Evolutionary conservation across 768 basidiomycete species (phyloP), one percentile per base, ranked within the genome.

Genomic region (Saitozyma podzolica): DNA sequence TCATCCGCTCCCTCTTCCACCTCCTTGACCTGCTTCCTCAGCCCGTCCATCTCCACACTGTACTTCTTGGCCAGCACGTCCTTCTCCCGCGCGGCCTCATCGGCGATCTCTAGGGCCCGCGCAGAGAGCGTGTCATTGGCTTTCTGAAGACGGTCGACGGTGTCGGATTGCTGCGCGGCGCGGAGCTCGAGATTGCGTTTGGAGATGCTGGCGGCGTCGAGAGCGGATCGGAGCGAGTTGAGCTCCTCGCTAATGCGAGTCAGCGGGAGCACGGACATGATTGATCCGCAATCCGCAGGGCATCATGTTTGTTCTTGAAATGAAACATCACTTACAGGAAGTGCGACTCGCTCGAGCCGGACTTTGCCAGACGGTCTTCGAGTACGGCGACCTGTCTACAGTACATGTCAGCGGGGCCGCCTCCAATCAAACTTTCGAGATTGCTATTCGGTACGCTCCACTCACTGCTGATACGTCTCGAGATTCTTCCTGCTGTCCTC

Each of bases 401-500:
- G 5, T 5, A 29, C 29, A 29, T 29, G 29, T 29, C 29, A 29
- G 29, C 29, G 29, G 5, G 29, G 29, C 29, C 5, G 29, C 29
- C 29, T 5, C 29, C 29, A 29, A 48, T 2, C 11, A 16, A 49
- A 10, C 3, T 37, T 17, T 49, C n/a, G 42, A 55, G 52, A 47
- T 13, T 16, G 9, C 13, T 9, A 49, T 58, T 13, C 14, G n/a
- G 45, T 2, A 11, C 11, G 19, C 40, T 54, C 13, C n/a, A 75
- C 78, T 70, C 64, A 76, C 80, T 87, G 88, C 82, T 95, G 90
- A 73, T 96, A 95, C 16, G 88, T 92, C 82, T 92, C 91, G 48
- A 96, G 80, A 29, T 88, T 90, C 17, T 74, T 78, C 62, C 86
- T 87, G 47, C 88, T 89, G 55, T 93, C 92, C 77, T 89, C 87